These are phyloP conservation scores for Glycine tomentella DNA, from an alignment of 306 rosid species.

Conservation along the genomic window DNA sequence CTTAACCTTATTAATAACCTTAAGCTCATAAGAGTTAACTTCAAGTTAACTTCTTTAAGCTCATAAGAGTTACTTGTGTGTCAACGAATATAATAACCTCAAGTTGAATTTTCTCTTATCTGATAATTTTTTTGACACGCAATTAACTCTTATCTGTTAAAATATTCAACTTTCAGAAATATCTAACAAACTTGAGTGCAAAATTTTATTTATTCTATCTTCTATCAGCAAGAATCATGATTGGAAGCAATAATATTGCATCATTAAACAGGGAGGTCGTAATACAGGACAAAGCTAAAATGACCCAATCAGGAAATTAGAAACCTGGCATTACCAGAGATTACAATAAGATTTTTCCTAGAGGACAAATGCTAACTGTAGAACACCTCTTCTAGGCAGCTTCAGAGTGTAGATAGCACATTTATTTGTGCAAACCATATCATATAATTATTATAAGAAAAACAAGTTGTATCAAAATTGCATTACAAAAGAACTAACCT, in stretches of 20 bases:
- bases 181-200: constrained; percentile 22
- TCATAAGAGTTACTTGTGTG: too few relatives aligned
- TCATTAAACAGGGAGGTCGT: background rate
- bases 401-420: constrained; percentile 21
- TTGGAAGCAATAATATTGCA: constrained; percentile 6
- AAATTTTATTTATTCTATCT: constrained; percentile 2
- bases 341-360: constrained; percentile 25
- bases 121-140: too few relatives aligned
- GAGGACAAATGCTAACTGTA: constrained; percentile 1
- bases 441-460: constrained; percentile 13
- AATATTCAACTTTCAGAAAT: constrained; percentile 22
- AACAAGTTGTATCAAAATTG: background rate
- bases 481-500: constrained; percentile 68
- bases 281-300: background rate
- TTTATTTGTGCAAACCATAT: constrained; percentile 35
- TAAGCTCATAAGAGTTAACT: too few relatives aligned
- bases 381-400: constrained; percentile 33
- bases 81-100: too few relatives aligned
- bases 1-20: too few relatives aligned
- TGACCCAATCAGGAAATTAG: constrained; percentile 13
- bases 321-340: background rate
- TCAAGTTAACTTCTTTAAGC: too few relatives aligned
- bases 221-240: constrained; percentile 33
- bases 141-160: background rate
- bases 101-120: too few relatives aligned